A percentile compares a stretch with the other conserved stretches of the same genome.
phyloP scores from a whole-genome alignment of 116 monocot genomes.

The Iris pallida region DNA sequence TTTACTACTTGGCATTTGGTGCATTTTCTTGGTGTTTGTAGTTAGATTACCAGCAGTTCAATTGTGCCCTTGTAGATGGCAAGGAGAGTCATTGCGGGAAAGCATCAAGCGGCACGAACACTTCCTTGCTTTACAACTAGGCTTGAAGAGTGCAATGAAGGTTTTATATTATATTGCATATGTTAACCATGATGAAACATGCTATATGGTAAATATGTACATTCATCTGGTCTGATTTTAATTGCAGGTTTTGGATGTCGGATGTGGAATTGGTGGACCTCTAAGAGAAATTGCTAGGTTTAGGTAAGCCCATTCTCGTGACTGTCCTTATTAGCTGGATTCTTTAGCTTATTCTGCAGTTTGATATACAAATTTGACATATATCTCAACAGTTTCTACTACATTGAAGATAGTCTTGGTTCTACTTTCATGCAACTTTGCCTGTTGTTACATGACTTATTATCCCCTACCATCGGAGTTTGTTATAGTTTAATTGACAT shows the following conservation, averaged over 20 bases:
- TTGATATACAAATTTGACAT: too few species aligned
- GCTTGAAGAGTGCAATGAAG: conserved; percentile 87
- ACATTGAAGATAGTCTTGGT: too few species aligned
- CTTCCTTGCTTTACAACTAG: conserved; percentile 85
- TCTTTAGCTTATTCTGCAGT: neutral
- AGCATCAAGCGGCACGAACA: conserved; percentile 95
- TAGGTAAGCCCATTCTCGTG: conserved; percentile 34
- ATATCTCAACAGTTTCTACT: too few species aligned
- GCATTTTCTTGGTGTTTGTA: neutral
- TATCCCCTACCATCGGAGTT: too few species aligned
- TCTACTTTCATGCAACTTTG: too few species aligned
- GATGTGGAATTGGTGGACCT: conserved; percentile 96
- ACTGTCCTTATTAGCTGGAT: neutral
- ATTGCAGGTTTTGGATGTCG: conserved; percentile 88
- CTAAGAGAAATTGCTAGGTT: conserved; percentile 91
- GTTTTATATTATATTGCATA: conserved; percentile 23
- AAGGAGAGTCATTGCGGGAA: conserved; percentile 78
- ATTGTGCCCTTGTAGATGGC: conserved; percentile 47
- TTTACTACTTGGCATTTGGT: neutral
- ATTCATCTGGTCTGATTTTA: neutral
- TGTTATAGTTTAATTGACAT: too few species aligned
- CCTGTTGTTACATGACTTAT: too few species aligned
- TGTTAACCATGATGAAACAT: neutral
- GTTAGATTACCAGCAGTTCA: neutral
- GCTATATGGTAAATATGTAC: neutral